Evolutionary conservation across 2,329 filamentous ascomycete genomes (phyloP).

Genomic region (Aspergillus terreus): DNA sequence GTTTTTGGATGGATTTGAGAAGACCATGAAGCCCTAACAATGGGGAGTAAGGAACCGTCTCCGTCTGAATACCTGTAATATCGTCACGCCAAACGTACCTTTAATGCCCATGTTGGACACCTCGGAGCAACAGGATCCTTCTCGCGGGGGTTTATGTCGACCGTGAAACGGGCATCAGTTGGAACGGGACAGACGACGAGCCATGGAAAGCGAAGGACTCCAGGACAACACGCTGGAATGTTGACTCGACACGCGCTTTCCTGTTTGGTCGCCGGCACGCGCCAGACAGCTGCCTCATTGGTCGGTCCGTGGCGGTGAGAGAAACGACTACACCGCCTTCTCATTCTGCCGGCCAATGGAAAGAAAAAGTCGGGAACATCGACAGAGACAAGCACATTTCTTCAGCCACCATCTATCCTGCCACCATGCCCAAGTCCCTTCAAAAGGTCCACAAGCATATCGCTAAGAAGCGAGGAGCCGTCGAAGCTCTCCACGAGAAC

Average conservation of each 20-base stretch:
- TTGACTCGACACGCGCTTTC: slow-evolving; percentile 15
- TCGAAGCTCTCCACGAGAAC: slow-evolving; percentile 77
- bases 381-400: background rate
- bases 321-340: slow-evolving; percentile 24
- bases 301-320: slow-evolving; percentile 9
- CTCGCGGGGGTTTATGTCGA: slow-evolving; percentile 24
- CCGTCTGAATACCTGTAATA: background rate
- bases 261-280: background rate
- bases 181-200: background rate
- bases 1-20: slow-evolving; percentile 93
- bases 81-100: slow-evolving; percentile 25
- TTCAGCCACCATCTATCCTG: background rate
- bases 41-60: background rate
- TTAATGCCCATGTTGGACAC: slow-evolving; percentile 43
- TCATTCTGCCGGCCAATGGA: slow-evolving; percentile 31
- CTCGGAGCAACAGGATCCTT: slow-evolving; percentile 24
- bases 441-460: slow-evolving; percentile 87
- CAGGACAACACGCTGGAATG: slow-evolving; percentile 30
- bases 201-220: slow-evolving; percentile 4
- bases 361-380: slow-evolving; percentile 5
- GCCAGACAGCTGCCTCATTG: slow-evolving; percentile 15
- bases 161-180: slow-evolving; percentile 17
- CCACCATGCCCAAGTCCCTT: slow-evolving; percentile 69
- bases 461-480: slow-evolving; percentile 74
- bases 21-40: slow-evolving; percentile 74